Conservation (phyloP, 2,329 filamentous ascomycete species). For the Ophiostoma fasciatum region DNA sequence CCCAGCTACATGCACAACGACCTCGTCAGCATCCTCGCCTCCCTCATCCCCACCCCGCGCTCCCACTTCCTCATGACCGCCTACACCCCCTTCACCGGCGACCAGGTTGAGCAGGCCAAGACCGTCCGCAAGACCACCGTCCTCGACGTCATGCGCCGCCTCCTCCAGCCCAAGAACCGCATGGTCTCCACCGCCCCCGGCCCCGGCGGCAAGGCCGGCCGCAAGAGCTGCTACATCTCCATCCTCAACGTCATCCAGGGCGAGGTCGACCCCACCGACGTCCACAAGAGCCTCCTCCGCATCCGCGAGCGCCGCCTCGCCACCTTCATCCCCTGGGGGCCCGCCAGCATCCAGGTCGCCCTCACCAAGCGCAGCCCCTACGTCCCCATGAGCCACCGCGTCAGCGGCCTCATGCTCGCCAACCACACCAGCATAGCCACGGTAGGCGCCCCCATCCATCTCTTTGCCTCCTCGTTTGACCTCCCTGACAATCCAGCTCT, state of each 20-base stretch:
- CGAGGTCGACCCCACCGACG: slow-evolving; percentile 93
- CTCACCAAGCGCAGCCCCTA: slow-evolving; percentile 95
- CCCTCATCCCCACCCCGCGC: slow-evolving; percentile 86
- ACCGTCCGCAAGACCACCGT: slow-evolving; percentile 97
- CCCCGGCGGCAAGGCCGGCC: slow-evolving; percentile 23
- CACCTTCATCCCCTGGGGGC: slow-evolving; percentile 96
- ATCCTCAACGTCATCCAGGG: slow-evolving; percentile 98
- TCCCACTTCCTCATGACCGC: slow-evolving; percentile 98
- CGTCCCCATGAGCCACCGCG: slow-evolving; percentile 81
- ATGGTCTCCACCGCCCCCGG: slow-evolving; percentile 95
- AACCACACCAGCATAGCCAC: slow-evolving; percentile 97
- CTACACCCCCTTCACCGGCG: slow-evolving; percentile 93
- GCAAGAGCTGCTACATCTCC: slow-evolving; percentile 97
- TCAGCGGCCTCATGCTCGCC: slow-evolving; percentile 92
- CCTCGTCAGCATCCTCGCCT: slow-evolving; percentile 89
- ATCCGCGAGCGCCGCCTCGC: slow-evolving; percentile 89
- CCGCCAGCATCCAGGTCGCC: slow-evolving; percentile 93
- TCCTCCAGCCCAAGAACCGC: slow-evolving; percentile 95
- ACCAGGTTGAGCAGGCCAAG: slow-evolving; percentile 93
- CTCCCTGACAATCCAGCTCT: slow-evolving; percentile 40
- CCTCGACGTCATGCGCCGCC: slow-evolving; percentile 86
- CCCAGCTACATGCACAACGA: slow-evolving; percentile 99
- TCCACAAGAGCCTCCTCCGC: slow-evolving; percentile 92
- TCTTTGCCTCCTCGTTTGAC: not conserved
- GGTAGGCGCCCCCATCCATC: slow-evolving; percentile 22